Percentiles rank a stretch among this genome's conserved stretches.
Conservation (phyloP, 2,329 filamentous ascomycete species). For the Ascochyta clinopodiicola region DNA sequence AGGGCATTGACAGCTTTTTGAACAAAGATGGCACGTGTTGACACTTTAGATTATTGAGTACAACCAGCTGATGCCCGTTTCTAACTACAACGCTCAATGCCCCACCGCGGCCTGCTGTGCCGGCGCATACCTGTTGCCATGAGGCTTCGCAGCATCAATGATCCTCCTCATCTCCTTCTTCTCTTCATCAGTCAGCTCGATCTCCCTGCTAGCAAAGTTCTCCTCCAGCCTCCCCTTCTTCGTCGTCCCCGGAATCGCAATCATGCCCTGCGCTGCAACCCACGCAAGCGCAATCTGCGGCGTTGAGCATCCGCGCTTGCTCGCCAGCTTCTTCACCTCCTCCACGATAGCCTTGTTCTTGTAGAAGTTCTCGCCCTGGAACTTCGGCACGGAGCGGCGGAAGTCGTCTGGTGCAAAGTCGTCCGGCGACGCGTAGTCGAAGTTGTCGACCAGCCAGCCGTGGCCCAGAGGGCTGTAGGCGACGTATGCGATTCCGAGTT, state of each 20-base stretch:
- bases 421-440: conserved; percentile 45
- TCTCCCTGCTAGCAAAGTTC: conserved; percentile 28
- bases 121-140: conserved; percentile 47
- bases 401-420: conserved; percentile 51
- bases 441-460: conserved; percentile 34
- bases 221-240: conserved; percentile 27
- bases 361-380: conserved; percentile 46
- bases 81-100: conserved; percentile 9
- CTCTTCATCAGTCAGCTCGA: conserved; percentile 32
- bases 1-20: too few species aligned
- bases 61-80: too few species aligned
- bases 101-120: conserved; percentile 24
- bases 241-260: conserved; percentile 62
- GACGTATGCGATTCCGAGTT: conserved; percentile 47
- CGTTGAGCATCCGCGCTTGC: conserved; percentile 59
- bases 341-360: conserved; percentile 40
- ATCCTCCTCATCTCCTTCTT: conserved; percentile 28
- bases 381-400: conserved; percentile 48
- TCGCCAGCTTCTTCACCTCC: conserved; percentile 33
- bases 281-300: conserved; percentile 60
- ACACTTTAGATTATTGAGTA: too few species aligned
- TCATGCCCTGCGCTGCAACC: conserved; percentile 46
- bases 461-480: conserved; percentile 45
- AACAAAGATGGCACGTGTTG: too few species aligned
- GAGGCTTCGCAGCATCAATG: conserved; percentile 49